Conservation (phyloP, 2,329 filamentous ascomycete genomes). For the Coniochaeta prunicola region DNA sequence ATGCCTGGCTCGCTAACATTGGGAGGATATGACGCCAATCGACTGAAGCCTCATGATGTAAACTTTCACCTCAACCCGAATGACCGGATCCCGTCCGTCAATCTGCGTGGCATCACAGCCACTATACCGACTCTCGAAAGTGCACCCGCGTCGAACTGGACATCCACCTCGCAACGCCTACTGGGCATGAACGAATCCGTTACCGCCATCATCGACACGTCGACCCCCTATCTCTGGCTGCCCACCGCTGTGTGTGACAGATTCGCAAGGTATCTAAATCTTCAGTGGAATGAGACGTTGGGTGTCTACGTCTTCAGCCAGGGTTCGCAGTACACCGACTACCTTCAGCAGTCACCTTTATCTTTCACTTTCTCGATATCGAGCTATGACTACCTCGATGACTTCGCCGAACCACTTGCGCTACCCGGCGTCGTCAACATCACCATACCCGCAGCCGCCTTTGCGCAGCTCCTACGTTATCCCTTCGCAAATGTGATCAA, state of each 20-base stretch:
- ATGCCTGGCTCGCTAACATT: conserved; percentile 47
- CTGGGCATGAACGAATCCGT: conserved; percentile 40
- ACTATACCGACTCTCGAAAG: conserved; percentile 22
- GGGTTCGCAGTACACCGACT: conserved; percentile 43
- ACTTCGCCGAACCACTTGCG: conserved; percentile 41
- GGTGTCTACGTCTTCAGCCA: conserved; percentile 58
- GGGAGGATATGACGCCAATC: conserved; percentile 61
- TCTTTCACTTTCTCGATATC: conserved; percentile 51
- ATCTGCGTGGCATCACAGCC: conserved; percentile 51
- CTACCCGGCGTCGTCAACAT: conserved; percentile 48
- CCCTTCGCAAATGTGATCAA: conserved; percentile 38
- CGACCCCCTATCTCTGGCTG: conserved; percentile 58
- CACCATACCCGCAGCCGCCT: conserved; percentile 43
- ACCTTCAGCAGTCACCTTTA: conserved; percentile 33
- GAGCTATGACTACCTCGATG: conserved; percentile 44
- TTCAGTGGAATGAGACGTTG: conserved; percentile 57
- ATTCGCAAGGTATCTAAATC: conserved; percentile 57
- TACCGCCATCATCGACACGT: conserved; percentile 53
- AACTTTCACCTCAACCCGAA: conserved; percentile 50
- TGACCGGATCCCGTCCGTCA: conserved; percentile 48
- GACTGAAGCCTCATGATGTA: conserved; percentile 53
- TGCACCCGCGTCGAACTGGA: conserved; percentile 29
- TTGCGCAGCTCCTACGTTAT: conserved; percentile 41
- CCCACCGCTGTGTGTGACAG: conserved; percentile 52
- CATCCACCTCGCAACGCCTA: conserved; percentile 26